A percentile compares a stretch with the other conserved stretches of the same genome.
phyloP scores from a whole-genome alignment of 148 eudicot genomes.

The Euryodendron excelsum region DNA sequence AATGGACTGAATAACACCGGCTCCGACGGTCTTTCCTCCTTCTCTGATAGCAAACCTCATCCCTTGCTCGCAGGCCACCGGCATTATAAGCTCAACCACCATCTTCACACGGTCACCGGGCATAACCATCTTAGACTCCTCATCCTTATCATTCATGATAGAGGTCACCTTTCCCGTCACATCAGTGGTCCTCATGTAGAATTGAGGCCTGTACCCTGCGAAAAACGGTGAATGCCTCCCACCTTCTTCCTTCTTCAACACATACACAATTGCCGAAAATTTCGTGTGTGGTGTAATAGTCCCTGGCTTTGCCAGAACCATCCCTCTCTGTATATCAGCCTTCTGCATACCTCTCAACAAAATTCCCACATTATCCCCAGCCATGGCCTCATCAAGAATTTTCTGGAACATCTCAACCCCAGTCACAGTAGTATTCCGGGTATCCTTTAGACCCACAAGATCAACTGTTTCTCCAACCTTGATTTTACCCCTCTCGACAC shows the following conservation, averaged over 20 bases:
- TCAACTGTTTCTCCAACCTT: conserved; percentile 74
- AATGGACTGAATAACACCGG: conserved; percentile 84
- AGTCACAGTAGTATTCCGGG: conserved; percentile 73
- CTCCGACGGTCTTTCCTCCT: conserved; percentile 99
- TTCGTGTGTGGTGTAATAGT: conserved; percentile 85
- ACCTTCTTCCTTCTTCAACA: conserved; percentile 96
- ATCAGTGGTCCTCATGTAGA: conserved; percentile 96
- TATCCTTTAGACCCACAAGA: conserved; percentile 76
- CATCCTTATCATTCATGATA: conserved; percentile 90
- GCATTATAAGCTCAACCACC: conserved; percentile 83
- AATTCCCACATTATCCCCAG: conserved; percentile 94
- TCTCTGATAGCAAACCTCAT: conserved; percentile 99
- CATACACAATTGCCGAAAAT: conserved; percentile 78
- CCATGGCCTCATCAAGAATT: conserved; percentile 82
- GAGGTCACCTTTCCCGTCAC: conserved; percentile 72
- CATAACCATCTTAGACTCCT: conserved; percentile 99
- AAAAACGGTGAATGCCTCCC: conserved; percentile 96
- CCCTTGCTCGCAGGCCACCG: conserved; percentile 87
- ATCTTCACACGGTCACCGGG: conserved; percentile 98
- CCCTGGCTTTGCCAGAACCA: conserved; percentile 92
- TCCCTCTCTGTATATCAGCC: conserved; percentile 86
- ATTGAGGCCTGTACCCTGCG: conserved; percentile 92
- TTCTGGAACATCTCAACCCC: conserved; percentile 99
- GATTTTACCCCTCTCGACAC: conserved; percentile 74
- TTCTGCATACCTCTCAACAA: conserved; percentile 88